Evolutionary conservation across 2,329 filamentous ascomycete genomes (phyloP).

Genomic region (Colletotrichum simmondsii): DNA sequence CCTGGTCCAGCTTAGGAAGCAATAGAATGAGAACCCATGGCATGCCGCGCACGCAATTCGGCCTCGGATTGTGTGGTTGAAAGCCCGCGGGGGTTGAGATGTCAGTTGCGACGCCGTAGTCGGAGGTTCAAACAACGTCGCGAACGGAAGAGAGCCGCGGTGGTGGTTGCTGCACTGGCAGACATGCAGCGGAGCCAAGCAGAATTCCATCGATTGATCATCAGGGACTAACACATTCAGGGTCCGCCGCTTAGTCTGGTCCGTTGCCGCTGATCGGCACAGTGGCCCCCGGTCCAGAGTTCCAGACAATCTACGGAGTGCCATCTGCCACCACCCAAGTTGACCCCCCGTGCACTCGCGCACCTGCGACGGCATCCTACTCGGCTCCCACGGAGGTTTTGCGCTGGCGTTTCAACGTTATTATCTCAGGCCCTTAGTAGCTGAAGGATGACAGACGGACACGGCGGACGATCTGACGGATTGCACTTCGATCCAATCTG

Average conservation of each 20-base stretch:
- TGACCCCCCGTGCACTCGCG: background rate
- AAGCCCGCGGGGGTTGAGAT: background rate
- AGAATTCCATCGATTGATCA: background rate
- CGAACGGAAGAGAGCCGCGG: slow-evolving; percentile 4
- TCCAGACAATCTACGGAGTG: background rate
- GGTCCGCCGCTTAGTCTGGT: background rate
- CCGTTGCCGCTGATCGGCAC: slow-evolving; percentile 27
- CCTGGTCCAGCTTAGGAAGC: background rate
- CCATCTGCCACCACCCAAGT: background rate
- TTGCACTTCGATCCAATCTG: background rate
- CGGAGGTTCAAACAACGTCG: background rate
- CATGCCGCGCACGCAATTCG: background rate
- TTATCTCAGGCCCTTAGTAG: background rate
- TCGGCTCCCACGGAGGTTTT: background rate
- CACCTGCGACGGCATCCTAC: background rate
- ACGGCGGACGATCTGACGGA: background rate
- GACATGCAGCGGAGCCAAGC: background rate
- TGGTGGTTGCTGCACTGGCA: background rate
- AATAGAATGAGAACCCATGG: background rate
- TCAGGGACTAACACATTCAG: slow-evolving; percentile 16
- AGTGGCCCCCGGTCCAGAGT: background rate
- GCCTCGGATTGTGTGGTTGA: background rate
- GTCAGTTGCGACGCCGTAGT: background rate
- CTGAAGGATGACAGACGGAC: background rate
- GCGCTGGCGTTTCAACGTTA: slow-evolving; percentile 5